A percentile compares a stretch with the other conserved stretches of the same genome.
Conservation (phyloP, 2,329 filamentous ascomycete genomes). For the Neopestalotiopsis sp. region DNA sequence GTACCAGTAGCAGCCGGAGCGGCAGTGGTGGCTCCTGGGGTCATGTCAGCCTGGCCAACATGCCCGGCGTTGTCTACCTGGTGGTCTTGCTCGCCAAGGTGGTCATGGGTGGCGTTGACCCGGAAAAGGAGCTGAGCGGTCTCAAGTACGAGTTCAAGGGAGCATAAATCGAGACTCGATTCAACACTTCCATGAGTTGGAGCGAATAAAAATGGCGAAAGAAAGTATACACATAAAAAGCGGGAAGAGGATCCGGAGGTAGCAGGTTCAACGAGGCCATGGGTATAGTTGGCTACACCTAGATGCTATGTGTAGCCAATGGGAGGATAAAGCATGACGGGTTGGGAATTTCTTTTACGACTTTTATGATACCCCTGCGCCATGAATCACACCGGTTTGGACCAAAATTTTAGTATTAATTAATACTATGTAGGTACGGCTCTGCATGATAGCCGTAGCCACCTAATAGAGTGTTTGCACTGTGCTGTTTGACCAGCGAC, state of each 20-base stretch:
- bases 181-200: not conserved
- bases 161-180: constrained; percentile 47
- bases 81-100: constrained; percentile 67
- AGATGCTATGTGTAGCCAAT: no score
- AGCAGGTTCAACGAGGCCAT: not conserved
- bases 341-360: not conserved
- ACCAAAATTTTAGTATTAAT: not conserved
- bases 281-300: not conserved
- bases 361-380: not conserved
- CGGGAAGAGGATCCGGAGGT: no score
- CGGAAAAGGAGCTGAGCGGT: constrained; percentile 65
- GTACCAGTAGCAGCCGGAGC: constrained; percentile 26
- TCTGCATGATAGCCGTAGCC: not conserved
- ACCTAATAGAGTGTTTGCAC: not conserved
- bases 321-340: not conserved
- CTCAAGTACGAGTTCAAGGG: constrained; percentile 73
- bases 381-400: not conserved
- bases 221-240: not conserved
- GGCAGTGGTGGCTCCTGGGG: constrained; percentile 25
- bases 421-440: not conserved
- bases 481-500: not conserved
- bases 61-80: constrained; percentile 64
- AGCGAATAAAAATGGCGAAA: no score
- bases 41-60: constrained; percentile 50
- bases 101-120: constrained; percentile 71